Base-by-base conservation (phyloP, 2,329 filamentous ascomycete genomes). In the Fonsecaea erecta region DNA sequence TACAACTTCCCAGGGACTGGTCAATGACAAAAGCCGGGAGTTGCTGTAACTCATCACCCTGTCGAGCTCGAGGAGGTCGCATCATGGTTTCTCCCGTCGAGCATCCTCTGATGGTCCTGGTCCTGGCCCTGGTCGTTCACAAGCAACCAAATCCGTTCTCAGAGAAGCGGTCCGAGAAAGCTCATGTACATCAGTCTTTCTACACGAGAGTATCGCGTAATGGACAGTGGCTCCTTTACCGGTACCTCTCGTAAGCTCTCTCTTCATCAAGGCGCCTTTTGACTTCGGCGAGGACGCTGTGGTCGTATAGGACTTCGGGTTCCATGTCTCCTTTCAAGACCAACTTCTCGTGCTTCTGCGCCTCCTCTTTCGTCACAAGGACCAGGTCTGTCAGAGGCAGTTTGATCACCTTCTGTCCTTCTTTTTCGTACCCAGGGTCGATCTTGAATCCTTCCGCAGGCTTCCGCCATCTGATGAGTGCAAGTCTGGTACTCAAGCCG, bases 321-420 rank as follows among this genome's bases (percentile, higher is more conserved):
- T 75, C 78, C 78, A 88, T 90, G 1, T 83, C 85, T 0, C 86
- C 90, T 72, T 86, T 88, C 52, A 98, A 80, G 1, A 98, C 84
- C 73, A 92, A 83, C 75, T 88, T 90, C 75, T 96, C 91, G 77
- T 99, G 95, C 64, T 85, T 83, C 16, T 83, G 79, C 2, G 90
- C 91, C 77, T 97, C 93, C 67, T 97, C 93, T 76, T 93, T 96
- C 0, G 93, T 97, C 65, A 97, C 92, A 72, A 90, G 91, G 0
- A 97, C 93, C 66, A 97, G 75, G 52, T 96, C 89, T 30, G 84
- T 83, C 71, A 94, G 78, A 34, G 82, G 77, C 3, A 98, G 71
- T 2, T 83, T 85, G n/a, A 91, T 88, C 52, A 84, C 87, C 74
- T 91, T 96, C 76, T 98, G 93, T 24, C 88, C 87, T n/a, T 88